Percentiles rank a stretch among this genome's conserved stretches.
These are phyloP conservation scores for Clonostachys sp. DNA, from an alignment of 2,329 filamentous ascomycete genomes.

Conservation along the genomic window DNA sequence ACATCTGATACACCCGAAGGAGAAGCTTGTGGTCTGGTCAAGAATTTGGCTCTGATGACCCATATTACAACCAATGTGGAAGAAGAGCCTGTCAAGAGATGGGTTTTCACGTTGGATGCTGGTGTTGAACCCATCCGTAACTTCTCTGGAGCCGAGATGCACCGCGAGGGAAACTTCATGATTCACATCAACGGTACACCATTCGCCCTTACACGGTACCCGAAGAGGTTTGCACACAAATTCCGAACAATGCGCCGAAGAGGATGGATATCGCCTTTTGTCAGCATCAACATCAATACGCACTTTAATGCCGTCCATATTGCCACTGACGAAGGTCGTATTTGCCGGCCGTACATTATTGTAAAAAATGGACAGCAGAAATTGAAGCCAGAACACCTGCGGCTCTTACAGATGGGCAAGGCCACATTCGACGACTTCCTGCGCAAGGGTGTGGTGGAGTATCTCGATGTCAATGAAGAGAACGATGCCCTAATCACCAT, in stretches of 20 bases:
- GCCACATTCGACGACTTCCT: slow-evolving; percentile 94
- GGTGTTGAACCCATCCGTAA: slow-evolving; percentile 73
- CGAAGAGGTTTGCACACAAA: slow-evolving; percentile 78
- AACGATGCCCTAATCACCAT: slow-evolving; percentile 93
- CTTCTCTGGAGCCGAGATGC: slow-evolving; percentile 76
- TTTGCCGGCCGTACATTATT: slow-evolving; percentile 93
- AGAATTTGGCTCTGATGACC: slow-evolving; percentile 97
- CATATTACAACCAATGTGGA: slow-evolving; percentile 98
- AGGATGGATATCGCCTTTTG: slow-evolving; percentile 91
- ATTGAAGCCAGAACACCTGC: slow-evolving; percentile 73
- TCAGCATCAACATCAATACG: slow-evolving; percentile 93
- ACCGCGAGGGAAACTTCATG: slow-evolving; percentile 77
- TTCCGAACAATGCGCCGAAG: slow-evolving; percentile 85
- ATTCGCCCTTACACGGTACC: slow-evolving; percentile 78
- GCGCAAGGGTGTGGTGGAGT: slow-evolving; percentile 85
- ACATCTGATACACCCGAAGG: slow-evolving; percentile 97
- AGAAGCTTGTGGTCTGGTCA: slow-evolving; percentile 95
- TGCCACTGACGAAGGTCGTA: slow-evolving; percentile 93
- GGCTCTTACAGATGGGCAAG: slow-evolving; percentile 75
- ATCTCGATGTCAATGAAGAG: slow-evolving; percentile 97
- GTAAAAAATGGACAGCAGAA: slow-evolving; percentile 84
- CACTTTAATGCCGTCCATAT: slow-evolving; percentile 91
- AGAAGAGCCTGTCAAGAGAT: slow-evolving; percentile 80
- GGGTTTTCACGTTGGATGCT: slow-evolving; percentile 82
- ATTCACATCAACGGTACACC: slow-evolving; percentile 96